Evolutionary conservation across 2,329 filamentous ascomycete genomes (phyloP).

Genomic region (Fusarium robinianum): DNA sequence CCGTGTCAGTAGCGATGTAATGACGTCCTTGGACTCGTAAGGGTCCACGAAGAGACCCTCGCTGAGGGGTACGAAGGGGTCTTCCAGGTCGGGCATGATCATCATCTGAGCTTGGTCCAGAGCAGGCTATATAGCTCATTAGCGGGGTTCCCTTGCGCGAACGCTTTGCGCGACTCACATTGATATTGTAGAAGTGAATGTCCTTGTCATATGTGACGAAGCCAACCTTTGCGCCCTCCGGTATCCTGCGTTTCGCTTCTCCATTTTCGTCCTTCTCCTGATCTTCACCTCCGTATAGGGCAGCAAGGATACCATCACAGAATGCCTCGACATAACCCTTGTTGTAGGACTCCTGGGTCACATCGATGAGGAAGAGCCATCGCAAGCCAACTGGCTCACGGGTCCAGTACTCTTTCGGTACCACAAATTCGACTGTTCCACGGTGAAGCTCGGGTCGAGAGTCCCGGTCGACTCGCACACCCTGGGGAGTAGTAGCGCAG

Average conservation of each 20-base stretch:
- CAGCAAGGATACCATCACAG: slow-evolving; percentile 83
- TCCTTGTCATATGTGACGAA: slow-evolving; percentile 97
- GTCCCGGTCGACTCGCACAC: slow-evolving; percentile 83
- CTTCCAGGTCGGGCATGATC: slow-evolving; percentile 96
- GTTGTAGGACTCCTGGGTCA: slow-evolving; percentile 87
- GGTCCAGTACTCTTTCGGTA: slow-evolving; percentile 98
- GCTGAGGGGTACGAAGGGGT: slow-evolving; percentile 90
- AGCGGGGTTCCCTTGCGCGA: no score
- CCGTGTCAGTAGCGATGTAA: slow-evolving; percentile 81
- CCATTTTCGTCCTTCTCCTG: slow-evolving; percentile 55
- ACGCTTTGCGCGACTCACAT: slow-evolving; percentile 59
- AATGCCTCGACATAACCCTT: slow-evolving; percentile 89
- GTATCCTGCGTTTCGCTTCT: slow-evolving; percentile 62
- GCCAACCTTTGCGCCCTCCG: slow-evolving; percentile 82
- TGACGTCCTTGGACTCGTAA: slow-evolving; percentile 83
- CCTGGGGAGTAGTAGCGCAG: slow-evolving; percentile 83
- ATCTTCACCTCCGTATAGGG: slow-evolving; percentile 75
- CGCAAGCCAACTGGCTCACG: slow-evolving; percentile 87
- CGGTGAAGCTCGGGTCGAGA: slow-evolving; percentile 87
- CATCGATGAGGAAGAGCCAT: slow-evolving; percentile 91
- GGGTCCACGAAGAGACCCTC: slow-evolving; percentile 95
- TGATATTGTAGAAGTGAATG: slow-evolving; percentile 97
- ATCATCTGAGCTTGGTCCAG: slow-evolving; percentile 94
- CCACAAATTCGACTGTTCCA: slow-evolving; percentile 93
- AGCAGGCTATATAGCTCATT: slow-evolving; percentile 61